Evolutionary conservation across 129 eudicot species (phyloP), one percentile per base, ranked within the genome.

Genomic region (Pittosporum tobira): DNA sequence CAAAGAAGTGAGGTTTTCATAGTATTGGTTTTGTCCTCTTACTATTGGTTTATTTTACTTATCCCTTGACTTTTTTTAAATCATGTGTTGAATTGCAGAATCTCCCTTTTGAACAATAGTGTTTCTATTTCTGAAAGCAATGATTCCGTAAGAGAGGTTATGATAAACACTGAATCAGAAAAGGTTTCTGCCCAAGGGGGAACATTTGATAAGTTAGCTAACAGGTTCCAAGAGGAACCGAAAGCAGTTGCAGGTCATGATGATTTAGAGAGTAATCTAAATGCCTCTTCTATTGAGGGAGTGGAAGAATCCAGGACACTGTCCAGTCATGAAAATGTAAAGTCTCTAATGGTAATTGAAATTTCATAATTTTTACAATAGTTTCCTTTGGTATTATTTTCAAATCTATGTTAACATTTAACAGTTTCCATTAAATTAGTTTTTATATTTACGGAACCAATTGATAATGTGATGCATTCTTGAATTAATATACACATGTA

Each of bases 1-100:
- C 81, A 21, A 81, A 70, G 56, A 85, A 70, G 97, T 84, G 71
- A 65, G 95, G 28, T 18, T 15, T 61, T 28, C 23, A 51, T 20
- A 9, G 6, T 28, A 1, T 26, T 22, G 13, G 53, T 25, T 42
- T 62, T 57, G 15, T 28, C 15, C 63, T 30, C 3, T 50, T 62
- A 18, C 4, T 3, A 12, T 60, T 59, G 50, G 25, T 24, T 44
- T 57, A 36, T 25, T 29, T 67, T 20, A 3, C 15, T 26, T 59
- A 44, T 21, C 25, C 27, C 21, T 1, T 28, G 25, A 40, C 59
- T 75, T 59, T 23, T 36, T 31, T 30, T 44, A 44, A 40, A 14
- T 40, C 22, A 27, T 21, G 36, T 59, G 11, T 30, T 57, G 10
- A 14, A 31, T 61, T 49, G 45, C 81, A 84, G 93, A 64, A 51